Percentiles rank a stretch among this genome's conserved stretches.
Evolutionary conservation across 2,329 filamentous ascomycete genomes (phyloP).

Genomic region (Phyllosticta citribraziliensis): DNA sequence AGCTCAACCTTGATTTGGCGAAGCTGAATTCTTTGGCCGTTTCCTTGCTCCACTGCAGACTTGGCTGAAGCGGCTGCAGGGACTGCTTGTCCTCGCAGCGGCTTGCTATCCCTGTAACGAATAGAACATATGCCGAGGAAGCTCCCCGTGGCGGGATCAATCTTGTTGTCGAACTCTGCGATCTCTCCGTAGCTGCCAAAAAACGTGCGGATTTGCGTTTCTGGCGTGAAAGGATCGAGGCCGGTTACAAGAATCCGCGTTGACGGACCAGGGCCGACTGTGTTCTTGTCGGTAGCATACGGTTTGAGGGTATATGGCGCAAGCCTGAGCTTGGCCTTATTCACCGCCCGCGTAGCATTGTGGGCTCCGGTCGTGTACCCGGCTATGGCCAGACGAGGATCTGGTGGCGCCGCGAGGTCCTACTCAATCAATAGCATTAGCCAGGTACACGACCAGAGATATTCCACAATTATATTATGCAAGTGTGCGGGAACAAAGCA

Average conservation of each 20-base stretch:
- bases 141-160: constrained; percentile 87
- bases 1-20: constrained; percentile 72
- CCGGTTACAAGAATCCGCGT: constrained; percentile 88
- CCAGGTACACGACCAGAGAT: constrained; percentile 12
- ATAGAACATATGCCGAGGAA: constrained; percentile 91
- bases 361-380: constrained; percentile 47
- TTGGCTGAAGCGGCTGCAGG: constrained; percentile 73
- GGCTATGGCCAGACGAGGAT: constrained; percentile 66
- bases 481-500: constrained; percentile 5
- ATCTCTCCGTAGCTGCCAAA: constrained; percentile 82
- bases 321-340: constrained; percentile 59
- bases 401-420: constrained; percentile 51
- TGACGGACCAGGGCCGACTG: constrained; percentile 79
- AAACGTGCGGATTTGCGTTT: constrained; percentile 64
- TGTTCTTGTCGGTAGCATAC: constrained; percentile 76
- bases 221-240: constrained; percentile 83
- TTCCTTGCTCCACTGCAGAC: constrained; percentile 65
- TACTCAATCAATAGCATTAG: constrained; percentile 11
- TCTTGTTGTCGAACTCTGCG: constrained; percentile 82
- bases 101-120: constrained; percentile 65
- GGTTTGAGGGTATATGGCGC: constrained; percentile 72
- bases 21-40: constrained; percentile 70
- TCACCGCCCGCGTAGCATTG: constrained; percentile 12
- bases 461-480: constrained; percentile 10
- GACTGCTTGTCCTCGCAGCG: constrained; percentile 44